Base-by-base conservation (phyloP, 1,284 basidiomycete genomes). In the Salmacisia buchloeana region DNA sequence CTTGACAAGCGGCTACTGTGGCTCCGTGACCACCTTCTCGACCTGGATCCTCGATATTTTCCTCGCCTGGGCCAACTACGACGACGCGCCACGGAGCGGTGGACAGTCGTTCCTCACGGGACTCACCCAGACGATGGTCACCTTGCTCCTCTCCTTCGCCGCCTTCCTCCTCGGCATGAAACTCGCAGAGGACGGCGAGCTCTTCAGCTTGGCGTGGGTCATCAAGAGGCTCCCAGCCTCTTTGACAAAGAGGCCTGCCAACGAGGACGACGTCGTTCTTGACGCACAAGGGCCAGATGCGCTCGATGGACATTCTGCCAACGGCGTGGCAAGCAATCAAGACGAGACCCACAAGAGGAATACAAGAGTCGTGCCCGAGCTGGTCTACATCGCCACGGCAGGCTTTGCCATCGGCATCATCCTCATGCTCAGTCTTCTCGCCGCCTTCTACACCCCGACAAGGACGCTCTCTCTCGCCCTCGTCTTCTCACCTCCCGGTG, bases 21-120 rank as follows among this genome's bases (percentile, higher is more conserved):
- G 94, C 1, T 94, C 91, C 3, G 82, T 97, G 69, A 99, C 96
- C 3, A 97, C 94, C 0, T 98, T 97, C 82, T 96, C 93, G 3
- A 86, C 88, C 18, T 98, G 96, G 94, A 92, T 97, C 81, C 77
- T 92, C 7, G 89, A 92, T 68, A 82, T 92, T 1, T 98, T 94
- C 76, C 81, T 85, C 58, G 89, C 92, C 0, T 98, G 93, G 85
- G 84, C 89, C 0, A 90, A 97, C 78, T 82, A 84, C 31, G 58
- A 34, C 38, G 29, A 13, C 15, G 25, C 15, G 49, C 29, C 13
- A 1, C 27, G 49, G 29, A 15, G 29, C 13, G 15, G 27, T 4
- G 49, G 49, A 9, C 31, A 54, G 27, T 18, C 29, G 3, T 54
- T 75, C 10, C 73, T 79, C 73, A 76, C 78, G 36, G 77, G 74